Evolutionary conservation across 2,329 filamentous ascomycete genomes (phyloP), one percentile per base, ranked within the genome.

Genomic region (Beauveria scarabaeidicola): DNA sequence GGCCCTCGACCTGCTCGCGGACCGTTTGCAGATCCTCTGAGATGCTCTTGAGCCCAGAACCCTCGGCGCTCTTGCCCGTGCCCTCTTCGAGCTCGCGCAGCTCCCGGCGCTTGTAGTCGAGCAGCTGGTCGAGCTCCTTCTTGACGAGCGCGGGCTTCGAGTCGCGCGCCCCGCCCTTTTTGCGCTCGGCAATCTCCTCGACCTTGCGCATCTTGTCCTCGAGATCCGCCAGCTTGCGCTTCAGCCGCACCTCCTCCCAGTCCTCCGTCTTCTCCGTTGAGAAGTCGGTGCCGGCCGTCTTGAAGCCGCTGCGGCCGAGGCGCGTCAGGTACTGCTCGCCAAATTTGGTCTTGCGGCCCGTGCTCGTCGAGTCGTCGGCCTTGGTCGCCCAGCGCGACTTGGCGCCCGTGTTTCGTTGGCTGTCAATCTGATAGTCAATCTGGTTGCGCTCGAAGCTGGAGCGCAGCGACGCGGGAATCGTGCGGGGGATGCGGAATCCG

Each of bases 221-320:
- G 29, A 99, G 78, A 67, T 97, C 93, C 25, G 85, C 82, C 36
- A 99, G 83, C 74, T 97, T 91, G 71, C 94, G 92, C 80, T 95
- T 93, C 64, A 99, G 80, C 58, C 92, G 84, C 48, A 97, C 94
- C 74, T 97, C 94, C 74, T 99, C 94, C 91, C 94, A 97, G 71
- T 99, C 94, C 68, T 95, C 93, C 62, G 89, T 89, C 71, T 91
- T 90, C 63, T 90, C 88, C 41, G 83, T 81, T 61, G 86, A 88
- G 72, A 97, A 97, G 76, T 99, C 92, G 1, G 94, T 99, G 27
- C 94, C 94, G 44, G 87, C 79, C 9, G 89, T 84, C 69, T 89
- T 87, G 75, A 94, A 93, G 61, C 83, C 87, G 65, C 87, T 86
- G 69, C 92, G 88, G 56, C 94, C 94, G 43, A 99, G 81, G 13